Evolutionary conservation across 1,284 basidiomycete species (phyloP), one percentile per base, ranked within the genome.

Genomic region (Trichosporon sp.): DNA sequence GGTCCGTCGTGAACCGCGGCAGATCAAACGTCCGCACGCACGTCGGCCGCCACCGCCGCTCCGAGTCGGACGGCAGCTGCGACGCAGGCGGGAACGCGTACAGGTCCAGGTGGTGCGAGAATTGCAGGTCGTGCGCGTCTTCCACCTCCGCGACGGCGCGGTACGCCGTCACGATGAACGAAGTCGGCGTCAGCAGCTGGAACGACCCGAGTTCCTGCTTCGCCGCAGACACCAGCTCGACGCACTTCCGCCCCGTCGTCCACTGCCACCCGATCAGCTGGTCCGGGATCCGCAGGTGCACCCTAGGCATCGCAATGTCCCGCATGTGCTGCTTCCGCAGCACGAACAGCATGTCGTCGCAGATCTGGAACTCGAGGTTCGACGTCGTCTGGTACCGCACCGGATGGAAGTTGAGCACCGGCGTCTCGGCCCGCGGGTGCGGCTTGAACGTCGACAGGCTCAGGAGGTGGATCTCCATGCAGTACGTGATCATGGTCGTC

Each of bases 321-420:
- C 27, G 56, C 56, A 31, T 15, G 11, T 5, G 4, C 56, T 60
- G 65, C 58, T 62, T 68, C 31, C 75, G 74, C 64, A 82, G 65
- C 3, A 83, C 71, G 62, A 75, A 81, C n/a, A 83, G 51, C 12
- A 76, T 75, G 64, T 83, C 81, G 68, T 83, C 82, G 69, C 80
- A 80, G 32, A 83, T 81, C 73, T 83, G 80, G 70, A 81, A 81
- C 8, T 76, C 77, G 11, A 81, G 73, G 25, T 66, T 64, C 25
- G 76, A 66, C 18, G 56, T 47, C 15, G 67, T 65, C n/a, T 25
- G 58, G 5, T n/a, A 25, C 11, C 80, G 38, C 0, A 31, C 12
- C 0, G 53, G 38, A 0, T 79, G 77, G 75, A 76, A 79, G 23
- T 73, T 67, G 29, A 83, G 67, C 0, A 76, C 60, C 12, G 74